Conservation (phyloP, 2,329 filamentous ascomycete species). For the Calonectria henricotiae region DNA sequence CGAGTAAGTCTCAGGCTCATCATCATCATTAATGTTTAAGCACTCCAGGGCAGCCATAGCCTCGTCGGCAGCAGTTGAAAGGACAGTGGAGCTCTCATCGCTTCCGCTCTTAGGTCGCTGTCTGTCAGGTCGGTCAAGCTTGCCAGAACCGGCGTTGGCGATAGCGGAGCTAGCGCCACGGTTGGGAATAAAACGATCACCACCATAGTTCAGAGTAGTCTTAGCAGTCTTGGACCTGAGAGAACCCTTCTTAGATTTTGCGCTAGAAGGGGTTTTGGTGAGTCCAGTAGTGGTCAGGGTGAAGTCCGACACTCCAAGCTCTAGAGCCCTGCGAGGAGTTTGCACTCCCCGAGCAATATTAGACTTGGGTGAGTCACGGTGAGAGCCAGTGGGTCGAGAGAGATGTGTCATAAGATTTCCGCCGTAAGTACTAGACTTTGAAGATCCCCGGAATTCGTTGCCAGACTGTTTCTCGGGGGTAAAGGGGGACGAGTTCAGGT, state of each 20-base stretch:
- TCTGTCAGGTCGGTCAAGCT: constrained; percentile 82
- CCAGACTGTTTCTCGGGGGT: constrained; percentile 77
- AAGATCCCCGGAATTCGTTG: constrained; percentile 68
- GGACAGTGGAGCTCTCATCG: constrained; percentile 80
- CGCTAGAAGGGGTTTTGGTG: constrained; percentile 72
- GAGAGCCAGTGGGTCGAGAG: constrained; percentile 76
- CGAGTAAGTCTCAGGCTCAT: constrained; percentile 78
- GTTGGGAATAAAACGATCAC: constrained; percentile 97
- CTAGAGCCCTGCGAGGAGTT: constrained; percentile 86
- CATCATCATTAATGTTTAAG: constrained; percentile 82
- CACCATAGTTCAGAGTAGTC: constrained; percentile 85
- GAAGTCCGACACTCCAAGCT: constrained; percentile 95
- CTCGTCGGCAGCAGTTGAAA: constrained; percentile 87
- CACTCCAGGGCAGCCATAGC: constrained; percentile 85
- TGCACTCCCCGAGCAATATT: constrained; percentile 86
- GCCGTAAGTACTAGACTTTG: constrained; percentile 85
- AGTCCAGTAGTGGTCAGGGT: constrained; percentile 87
- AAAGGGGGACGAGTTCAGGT: constrained; percentile 80
- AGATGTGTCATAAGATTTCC: constrained; percentile 87
- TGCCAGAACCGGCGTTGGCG: constrained; percentile 84
- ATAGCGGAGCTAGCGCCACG: constrained; percentile 91
- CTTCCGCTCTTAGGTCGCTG: constrained; percentile 81
- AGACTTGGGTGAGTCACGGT: constrained; percentile 94
- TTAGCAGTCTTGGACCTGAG: constrained; percentile 77
- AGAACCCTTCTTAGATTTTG: constrained; percentile 71